These are phyloP conservation scores for Senecio squalidus DNA, from an alignment of 140 eudicot species.

Conservation along the genomic window DNA sequence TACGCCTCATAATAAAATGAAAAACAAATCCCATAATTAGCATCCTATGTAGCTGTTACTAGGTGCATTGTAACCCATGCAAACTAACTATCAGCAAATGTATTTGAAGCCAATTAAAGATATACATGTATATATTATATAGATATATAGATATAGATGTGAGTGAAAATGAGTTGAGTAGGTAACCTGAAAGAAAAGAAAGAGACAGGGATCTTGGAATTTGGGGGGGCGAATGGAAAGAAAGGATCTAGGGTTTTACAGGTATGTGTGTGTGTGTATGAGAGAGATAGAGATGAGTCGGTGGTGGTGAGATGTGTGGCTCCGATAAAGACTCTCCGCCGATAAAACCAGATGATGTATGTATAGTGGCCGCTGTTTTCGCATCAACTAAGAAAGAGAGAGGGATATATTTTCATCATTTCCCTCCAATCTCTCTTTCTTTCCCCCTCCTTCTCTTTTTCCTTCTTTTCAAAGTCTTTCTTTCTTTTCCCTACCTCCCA, in stretches of 20 bases:
- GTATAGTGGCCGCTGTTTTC: background rate
- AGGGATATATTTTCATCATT: background rate
- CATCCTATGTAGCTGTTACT: no score
- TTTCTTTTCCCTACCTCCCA: background rate
- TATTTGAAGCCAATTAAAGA: no score
- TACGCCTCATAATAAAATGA: no score
- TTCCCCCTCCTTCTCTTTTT: background rate
- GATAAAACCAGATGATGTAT: constrained; percentile 4
- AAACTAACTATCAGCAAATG: no score
- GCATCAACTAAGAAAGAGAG: background rate
- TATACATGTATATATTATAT: no score
- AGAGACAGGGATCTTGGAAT: constrained; percentile 20
- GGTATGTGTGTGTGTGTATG: background rate
- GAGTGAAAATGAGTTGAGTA: constrained; percentile 9
- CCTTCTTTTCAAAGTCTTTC: background rate
- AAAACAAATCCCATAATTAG: no score
- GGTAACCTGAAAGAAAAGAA: constrained; percentile 19
- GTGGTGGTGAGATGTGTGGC: constrained; percentile 20
- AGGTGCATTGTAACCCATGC: no score
- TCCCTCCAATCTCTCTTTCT: background rate
- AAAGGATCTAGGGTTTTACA: constrained; percentile 38
- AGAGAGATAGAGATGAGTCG: background rate
- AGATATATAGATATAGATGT: background rate
- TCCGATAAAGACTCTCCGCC: constrained; percentile 20
- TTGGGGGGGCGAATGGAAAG: background rate